Evolutionary conservation across 192 early-diverging fungal species (phyloP).

Genomic region (Allomyces javanicus): DNA sequence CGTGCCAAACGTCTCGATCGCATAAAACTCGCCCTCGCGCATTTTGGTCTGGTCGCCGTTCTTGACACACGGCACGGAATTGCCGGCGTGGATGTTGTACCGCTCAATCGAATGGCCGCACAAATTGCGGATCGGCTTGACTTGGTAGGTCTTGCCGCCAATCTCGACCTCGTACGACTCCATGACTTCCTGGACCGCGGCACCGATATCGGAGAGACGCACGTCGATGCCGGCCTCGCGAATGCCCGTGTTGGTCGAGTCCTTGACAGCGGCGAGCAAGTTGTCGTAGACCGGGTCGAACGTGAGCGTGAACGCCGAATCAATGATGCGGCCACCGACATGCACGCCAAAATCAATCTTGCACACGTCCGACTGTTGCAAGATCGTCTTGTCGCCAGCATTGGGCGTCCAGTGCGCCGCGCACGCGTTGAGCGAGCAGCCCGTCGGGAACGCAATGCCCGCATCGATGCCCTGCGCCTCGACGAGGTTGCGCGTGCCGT

Average conservation of each 20-base stretch:
- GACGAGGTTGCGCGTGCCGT: slow-evolving; percentile 70
- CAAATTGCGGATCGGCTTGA: slow-evolving; percentile 88
- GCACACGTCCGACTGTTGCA: slow-evolving; percentile 76
- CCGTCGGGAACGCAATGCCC: slow-evolving; percentile 89
- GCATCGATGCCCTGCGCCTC: slow-evolving; percentile 69
- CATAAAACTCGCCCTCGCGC: slow-evolving; percentile 87
- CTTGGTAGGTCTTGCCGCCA: slow-evolving; percentile 75
- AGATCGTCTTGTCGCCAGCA: slow-evolving; percentile 77
- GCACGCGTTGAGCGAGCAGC: slow-evolving; percentile 77
- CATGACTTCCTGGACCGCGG: slow-evolving; percentile 92
- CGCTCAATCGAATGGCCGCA: slow-evolving; percentile 84
- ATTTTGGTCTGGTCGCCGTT: slow-evolving; percentile 75
- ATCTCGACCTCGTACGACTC: slow-evolving; percentile 93
- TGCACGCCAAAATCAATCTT: slow-evolving; percentile 96
- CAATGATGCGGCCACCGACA: slow-evolving; percentile 79
- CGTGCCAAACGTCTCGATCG: slow-evolving; percentile 88
- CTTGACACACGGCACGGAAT: slow-evolving; percentile 84
- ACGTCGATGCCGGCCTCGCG: slow-evolving; percentile 90
- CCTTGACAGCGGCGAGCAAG: slow-evolving; percentile 70
- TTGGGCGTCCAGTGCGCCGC: slow-evolving; percentile 98
- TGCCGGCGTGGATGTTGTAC: slow-evolving; percentile 85
- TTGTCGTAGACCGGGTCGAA: slow-evolving; percentile 81
- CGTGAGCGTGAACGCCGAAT: slow-evolving; percentile 79
- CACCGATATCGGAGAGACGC: slow-evolving; percentile 81
- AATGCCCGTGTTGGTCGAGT: slow-evolving; percentile 91